Evolutionary conservation across 2,329 filamentous ascomycete genomes (phyloP), one percentile per base, ranked within the genome.

Genomic region (Exophiala dermatitidis): DNA sequence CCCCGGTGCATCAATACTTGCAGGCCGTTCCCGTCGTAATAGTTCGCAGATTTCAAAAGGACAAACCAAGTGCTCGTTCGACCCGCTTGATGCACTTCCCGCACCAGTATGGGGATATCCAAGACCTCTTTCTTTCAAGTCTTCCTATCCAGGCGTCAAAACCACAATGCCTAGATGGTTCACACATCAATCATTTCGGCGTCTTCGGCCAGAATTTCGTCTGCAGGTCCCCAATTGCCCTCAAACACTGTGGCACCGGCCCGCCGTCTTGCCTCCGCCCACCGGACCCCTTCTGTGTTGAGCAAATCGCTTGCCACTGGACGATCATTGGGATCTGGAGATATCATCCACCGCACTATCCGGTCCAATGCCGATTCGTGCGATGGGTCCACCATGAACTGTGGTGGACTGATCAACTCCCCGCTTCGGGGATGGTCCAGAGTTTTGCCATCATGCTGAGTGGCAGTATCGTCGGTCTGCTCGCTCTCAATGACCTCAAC

Each of bases 181-280:
- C 66, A 77, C 61, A 77, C 74, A 66, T 85, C 82, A 69, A 82
- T 79, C 78, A 84, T 84, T 67, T 84, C 81, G 43, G 78, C 75
- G 66, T 78, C 75, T 62, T 76, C 74, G 28, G 72, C 72, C 50
- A 83, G 72, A 19, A 83, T 74, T 58, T 83, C 79, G 59, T 84
- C 84, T 28, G 79, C 79, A 32, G 91, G 91, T 3, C 93, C 93
- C 86, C 90, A 98, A 67, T 88, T 93, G 58, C 93, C 93, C 72
- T 98, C 93, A 63, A 87, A 98, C 49, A 98, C 84, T 0, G 90
- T 96, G n/a, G 93, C 93, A 42, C 90, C 88, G 7, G 90, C 88
- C 51, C 86, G 83, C 51, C 90, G 83, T 58, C 90, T 83, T 47
- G 76, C 73, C 50, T 83, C 80, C 32, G 94, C 85, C 87, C 93